Conservation (phyloP, 1,139 yeast genomes). For the Wickerhamomyces sp. region DNA sequence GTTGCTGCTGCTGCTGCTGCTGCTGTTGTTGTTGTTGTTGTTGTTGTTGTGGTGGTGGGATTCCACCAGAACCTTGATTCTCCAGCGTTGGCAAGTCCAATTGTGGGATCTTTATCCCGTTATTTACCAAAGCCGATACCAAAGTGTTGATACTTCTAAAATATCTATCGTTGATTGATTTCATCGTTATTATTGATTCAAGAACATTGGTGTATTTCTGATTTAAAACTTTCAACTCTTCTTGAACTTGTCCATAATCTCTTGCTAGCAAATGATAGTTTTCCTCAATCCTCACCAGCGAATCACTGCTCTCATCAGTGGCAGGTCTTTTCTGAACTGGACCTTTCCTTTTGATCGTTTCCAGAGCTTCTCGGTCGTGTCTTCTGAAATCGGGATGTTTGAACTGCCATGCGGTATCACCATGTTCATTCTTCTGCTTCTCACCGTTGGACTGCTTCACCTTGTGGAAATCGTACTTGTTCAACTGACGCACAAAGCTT, state of each 20-base stretch:
- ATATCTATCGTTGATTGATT: slow-evolving; percentile 51
- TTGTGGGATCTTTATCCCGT: slow-evolving; percentile 66
- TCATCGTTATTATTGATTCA: slow-evolving; percentile 53
- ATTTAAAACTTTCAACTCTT: slow-evolving; percentile 43
- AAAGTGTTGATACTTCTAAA: slow-evolving; percentile 46
- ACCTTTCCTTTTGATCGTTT: slow-evolving; percentile 75
- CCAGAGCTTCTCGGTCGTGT: slow-evolving; percentile 66
- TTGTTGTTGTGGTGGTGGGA: slow-evolving; percentile 13
- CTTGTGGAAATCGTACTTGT: slow-evolving; percentile 96
- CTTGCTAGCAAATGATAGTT: slow-evolving; percentile 37
- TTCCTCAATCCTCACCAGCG: slow-evolving; percentile 34
- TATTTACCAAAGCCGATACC: slow-evolving; percentile 42
- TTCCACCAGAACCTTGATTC: slow-evolving; percentile 10
- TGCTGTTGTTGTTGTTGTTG: slow-evolving; percentile 14
- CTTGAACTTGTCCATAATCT: slow-evolving; percentile 37
- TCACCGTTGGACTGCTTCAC: slow-evolving; percentile 47
- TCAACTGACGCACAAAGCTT: slow-evolving; percentile 87
- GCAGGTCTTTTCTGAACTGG: slow-evolving; percentile 48
- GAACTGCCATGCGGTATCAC: slow-evolving; percentile 92
- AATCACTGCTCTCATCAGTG: slow-evolving; percentile 23
- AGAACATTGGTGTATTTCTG: slow-evolving; percentile 61
- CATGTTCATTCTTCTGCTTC: slow-evolving; percentile 51
- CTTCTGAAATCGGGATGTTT: slow-evolving; percentile 82
- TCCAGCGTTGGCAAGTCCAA: slow-evolving; percentile 44
- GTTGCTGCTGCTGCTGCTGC: slow-evolving; percentile 6